Percentiles rank a stretch among this genome's conserved stretches.
Evolutionary conservation across 2,329 filamentous ascomycete genomes (phyloP).

Genomic region (Albifimbria verrucaria): DNA sequence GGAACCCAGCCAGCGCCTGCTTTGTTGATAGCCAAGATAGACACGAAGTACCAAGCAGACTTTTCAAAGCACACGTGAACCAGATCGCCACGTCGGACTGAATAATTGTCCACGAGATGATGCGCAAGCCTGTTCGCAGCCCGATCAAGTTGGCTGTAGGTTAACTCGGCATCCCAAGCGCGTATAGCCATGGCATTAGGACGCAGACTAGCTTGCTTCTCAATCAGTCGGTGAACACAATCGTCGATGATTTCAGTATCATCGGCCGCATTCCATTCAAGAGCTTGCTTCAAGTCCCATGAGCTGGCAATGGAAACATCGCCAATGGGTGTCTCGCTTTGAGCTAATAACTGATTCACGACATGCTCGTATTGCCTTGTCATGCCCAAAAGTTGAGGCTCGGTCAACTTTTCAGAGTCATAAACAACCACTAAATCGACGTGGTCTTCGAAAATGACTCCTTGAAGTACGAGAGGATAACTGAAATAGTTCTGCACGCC

Average conservation of each 20-base stretch:
- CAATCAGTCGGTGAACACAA: not conserved
- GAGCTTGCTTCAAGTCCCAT: not conserved
- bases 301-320: not conserved
- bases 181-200: not conserved
- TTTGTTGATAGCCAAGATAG: conserved; percentile 21
- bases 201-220: not conserved
- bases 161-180: not conserved
- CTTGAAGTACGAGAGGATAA: conserved; percentile 2
- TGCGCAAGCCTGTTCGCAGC: not conserved
- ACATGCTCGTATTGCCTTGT: not conserved
- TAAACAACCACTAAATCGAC: not conserved
- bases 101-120: not conserved
- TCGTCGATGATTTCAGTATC: not conserved
- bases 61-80: conserved; percentile 20
- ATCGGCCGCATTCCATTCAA: not conserved
- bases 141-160: not conserved
- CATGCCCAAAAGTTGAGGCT: not conserved
- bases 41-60: conserved; percentile 16
- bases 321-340: not conserved
- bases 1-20: conserved; percentile 27
- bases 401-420: not conserved
- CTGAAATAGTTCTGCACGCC: conserved; percentile 2
- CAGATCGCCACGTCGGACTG: not conserved
- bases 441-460: no score
- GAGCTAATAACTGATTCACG: not conserved